A percentile compares a stretch with the other conserved stretches of the same genome.
These are phyloP conservation scores for Pyrus betulifolia DNA, from an alignment of 306 rosid species.

Conservation along the genomic window DNA sequence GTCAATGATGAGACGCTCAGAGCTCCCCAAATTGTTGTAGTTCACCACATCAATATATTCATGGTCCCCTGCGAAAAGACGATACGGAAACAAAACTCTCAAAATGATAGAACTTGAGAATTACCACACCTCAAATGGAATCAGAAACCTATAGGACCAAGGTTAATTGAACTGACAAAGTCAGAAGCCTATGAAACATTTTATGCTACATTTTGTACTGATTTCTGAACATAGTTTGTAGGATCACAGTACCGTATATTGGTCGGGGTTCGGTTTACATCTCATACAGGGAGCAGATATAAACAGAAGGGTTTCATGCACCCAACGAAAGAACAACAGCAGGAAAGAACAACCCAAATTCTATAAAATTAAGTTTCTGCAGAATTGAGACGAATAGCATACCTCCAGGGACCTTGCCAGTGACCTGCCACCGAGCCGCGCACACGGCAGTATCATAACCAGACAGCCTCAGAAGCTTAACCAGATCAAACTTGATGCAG, in stretches of 20 bases:
- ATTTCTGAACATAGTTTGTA: background rate
- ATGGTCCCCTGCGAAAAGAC: conserved; percentile 58
- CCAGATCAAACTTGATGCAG: conserved; percentile 78
- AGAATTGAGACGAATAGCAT: conserved; percentile 4
- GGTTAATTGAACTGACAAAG: background rate
- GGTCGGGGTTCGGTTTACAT: background rate
- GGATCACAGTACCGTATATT: background rate
- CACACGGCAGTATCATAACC: conserved; percentile 93
- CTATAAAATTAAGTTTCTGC: background rate
- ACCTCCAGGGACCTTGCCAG: conserved; percentile 97
- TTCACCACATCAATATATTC: conserved; percentile 79
- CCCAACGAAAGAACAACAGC: background rate
- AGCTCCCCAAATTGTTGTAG: conserved; percentile 35
- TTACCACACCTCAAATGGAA: background rate
- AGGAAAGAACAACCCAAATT: background rate
- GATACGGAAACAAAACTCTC: background rate
- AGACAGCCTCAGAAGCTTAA: conserved; percentile 63
- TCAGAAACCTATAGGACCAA: background rate
- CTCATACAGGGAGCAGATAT: background rate
- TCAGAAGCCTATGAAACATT: background rate
- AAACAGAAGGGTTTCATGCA: background rate
- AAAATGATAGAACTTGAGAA: background rate
- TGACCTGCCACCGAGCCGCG: conserved; percentile 78
- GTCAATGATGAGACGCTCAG: conserved; percentile 75
- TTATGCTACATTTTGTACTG: background rate